Evolutionary conservation across 371 early-diverging fungal species (phyloP), one percentile per base, ranked within the genome.

Genomic region (Mucor racemosus): DNA sequence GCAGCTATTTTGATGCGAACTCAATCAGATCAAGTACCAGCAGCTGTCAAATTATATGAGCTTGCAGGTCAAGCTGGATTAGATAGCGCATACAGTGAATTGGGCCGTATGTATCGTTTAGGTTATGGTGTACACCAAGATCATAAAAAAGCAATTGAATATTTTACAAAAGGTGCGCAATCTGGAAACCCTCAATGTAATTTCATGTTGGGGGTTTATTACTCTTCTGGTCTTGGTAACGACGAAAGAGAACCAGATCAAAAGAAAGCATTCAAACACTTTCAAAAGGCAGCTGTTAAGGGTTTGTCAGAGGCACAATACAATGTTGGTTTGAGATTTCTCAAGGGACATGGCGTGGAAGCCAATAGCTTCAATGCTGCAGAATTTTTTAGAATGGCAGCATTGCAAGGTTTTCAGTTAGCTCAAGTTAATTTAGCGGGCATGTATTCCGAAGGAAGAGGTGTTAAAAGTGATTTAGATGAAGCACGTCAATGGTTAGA

Each of bases 261-360:
- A 46, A 41, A 58, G 17, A 77, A 75, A 17, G 84, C 84, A 14
- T 84, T 84, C 57, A 77, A 80, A 26, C 64, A 76, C 65, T 84
- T 80, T 53, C 84, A 80, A 71, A 79, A 77, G 42, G 84, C 84
- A 2, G 81, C 84, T 9, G 62, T 79, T 63, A 80, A 75, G 66
- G 84, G 82, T 41, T 63, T 80, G 58, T 68, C 81, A 14, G 81
- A 84, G 65, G 84, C 84, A 19, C 84, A 84, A 38, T 80, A 84
- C 58, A 84, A 84, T 56, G 79, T 84, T 0, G 84, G 78, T 9
- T 54, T 76, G 0, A 69, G 78, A 0, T 84, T 72, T 38, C 59
- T 84, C 11, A 74, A 79, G 42, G 84, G 84, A 1, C 69, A 77
- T 62, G 84, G 84, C 10, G 74, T 77, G 4, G 76, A 80, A 31